Base-by-base conservation (phyloP, 148 eudicot species). In the Persicaria tinctoria region DNA sequence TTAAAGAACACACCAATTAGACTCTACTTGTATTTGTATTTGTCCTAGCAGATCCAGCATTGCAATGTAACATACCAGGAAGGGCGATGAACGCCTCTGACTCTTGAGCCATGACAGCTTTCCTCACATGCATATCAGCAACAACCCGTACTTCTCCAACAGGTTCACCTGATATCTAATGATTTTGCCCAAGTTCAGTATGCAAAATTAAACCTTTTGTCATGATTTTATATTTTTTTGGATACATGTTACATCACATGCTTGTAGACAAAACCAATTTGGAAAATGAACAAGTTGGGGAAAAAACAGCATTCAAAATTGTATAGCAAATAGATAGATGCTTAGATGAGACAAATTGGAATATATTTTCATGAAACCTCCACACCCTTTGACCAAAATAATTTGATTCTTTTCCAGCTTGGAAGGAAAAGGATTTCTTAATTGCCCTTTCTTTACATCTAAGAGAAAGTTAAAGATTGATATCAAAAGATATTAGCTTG, bases 21-120 rank as follows among this genome's bases (percentile, higher is more conserved):
- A 32, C 2, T 32, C 38, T 32, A 32, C 38, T 32, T 32, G 38
- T 32, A 32, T 32, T 32, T 32, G 38, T 32, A 32, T 32, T 32
- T 32, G 38, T 32, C 38, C 38, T 32, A 32, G 38, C 38, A 32
- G 38, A 32, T 32, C 38, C 2, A 32, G 38, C 38, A 0, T 32
- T 32, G 2, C 38, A 32, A 32, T 32, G 38, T 32, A 32, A 32
- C 38, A 32, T 85, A 93, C 98, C 98, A 8, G 98, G 98, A 84
- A 93, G 98, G 71, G 98, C 98, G 76, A 93, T 85, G 64, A 93
- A 93, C 68, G 96, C 98, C 75, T 93, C 98, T 20, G 98, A 78
- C 74, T 87, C 85, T 79, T 87, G 83, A 77, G 98, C 98, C 98
- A 93, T 93, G 79, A 83, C 85, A 75, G 96, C 98, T 84, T 93